phyloP scores from a whole-genome alignment of 208 protist species.

The Acanthamoeba lugdunensis region DNA sequence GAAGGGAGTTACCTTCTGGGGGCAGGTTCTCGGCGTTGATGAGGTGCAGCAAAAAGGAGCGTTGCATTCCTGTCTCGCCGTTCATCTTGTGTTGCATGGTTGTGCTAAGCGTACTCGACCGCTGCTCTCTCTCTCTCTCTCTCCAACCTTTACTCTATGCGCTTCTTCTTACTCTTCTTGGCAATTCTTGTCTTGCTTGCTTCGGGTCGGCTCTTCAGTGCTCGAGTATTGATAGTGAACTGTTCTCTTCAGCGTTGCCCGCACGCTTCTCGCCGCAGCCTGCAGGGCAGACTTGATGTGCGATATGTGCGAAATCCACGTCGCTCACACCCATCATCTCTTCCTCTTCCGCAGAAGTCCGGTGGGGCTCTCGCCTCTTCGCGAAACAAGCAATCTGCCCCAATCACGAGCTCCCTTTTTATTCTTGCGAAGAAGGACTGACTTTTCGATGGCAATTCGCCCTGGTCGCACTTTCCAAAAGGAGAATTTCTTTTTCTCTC shows the following conservation, averaged over 20 bases:
- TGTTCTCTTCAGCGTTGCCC: too few relatives aligned
- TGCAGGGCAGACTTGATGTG: background rate
- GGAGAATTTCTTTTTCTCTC: background rate
- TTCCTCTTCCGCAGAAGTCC: background rate
- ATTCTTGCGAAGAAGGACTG: too few relatives aligned
- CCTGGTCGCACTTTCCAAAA: background rate
- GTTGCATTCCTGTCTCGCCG: background rate
- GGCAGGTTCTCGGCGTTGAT: background rate
- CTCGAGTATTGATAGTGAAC: too few relatives aligned
- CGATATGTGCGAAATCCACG: background rate
- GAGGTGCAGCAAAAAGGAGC: background rate
- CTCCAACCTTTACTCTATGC: background rate
- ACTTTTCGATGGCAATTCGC: too few relatives aligned
- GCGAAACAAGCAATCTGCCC: background rate
- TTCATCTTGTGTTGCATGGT: background rate
- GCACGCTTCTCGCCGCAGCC: too few relatives aligned
- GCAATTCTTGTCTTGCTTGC: background rate
- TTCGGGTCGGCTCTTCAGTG: background rate
- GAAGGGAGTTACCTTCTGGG: background rate
- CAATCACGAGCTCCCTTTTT: background rate
- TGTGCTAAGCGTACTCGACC: background rate
- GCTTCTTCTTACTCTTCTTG: background rate
- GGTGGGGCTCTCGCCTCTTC: too few relatives aligned
- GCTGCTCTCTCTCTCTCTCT: too few relatives aligned
- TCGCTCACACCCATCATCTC: background rate